Conservation (phyloP, 805 yeast genomes). For the Starmerella riodocensis region DNA sequence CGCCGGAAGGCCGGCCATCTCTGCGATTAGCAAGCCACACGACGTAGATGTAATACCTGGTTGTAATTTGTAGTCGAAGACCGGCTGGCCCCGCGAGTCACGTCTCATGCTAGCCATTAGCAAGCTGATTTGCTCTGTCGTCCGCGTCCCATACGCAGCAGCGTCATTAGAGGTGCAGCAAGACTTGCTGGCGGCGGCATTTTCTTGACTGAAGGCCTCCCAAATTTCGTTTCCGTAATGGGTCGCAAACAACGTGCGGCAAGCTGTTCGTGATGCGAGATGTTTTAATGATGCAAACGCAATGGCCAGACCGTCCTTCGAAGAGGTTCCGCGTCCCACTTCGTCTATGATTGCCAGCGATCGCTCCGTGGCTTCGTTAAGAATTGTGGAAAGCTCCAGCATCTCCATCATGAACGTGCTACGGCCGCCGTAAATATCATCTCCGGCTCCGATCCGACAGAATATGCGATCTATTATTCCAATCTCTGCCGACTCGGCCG, state of each 20-base stretch:
- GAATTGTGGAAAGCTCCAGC: slow-evolving; percentile 65
- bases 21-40: slow-evolving; percentile 65
- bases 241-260: slow-evolving; percentile 78
- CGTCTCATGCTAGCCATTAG: slow-evolving; percentile 14
- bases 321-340: slow-evolving; percentile 81
- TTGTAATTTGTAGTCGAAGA: slow-evolving; percentile 40
- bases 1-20: slow-evolving; percentile 64
- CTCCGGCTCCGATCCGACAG: slow-evolving; percentile 68
- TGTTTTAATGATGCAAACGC: slow-evolving; percentile 63
- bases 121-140: slow-evolving; percentile 3
- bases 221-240: slow-evolving; percentile 56
- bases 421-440: slow-evolving; percentile 60
- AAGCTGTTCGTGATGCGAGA: slow-evolving; percentile 40
- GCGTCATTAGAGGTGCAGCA: slow-evolving; percentile 12
- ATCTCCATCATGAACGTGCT: slow-evolving; percentile 92
- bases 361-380: slow-evolving; percentile 47
- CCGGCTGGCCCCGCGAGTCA: slow-evolving; percentile 18
- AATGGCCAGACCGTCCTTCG: slow-evolving; percentile 69
- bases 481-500: slow-evolving; percentile 46
- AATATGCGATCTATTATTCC: slow-evolving; percentile 69
- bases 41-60: slow-evolving; percentile 64
- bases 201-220: slow-evolving; percentile 26
- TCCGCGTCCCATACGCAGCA: slow-evolving; percentile 8
- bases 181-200: background rate
- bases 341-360: slow-evolving; percentile 78